phyloP scores from a whole-genome alignment of 108 stramenopile species.

The Nitzschia palea region DNA sequence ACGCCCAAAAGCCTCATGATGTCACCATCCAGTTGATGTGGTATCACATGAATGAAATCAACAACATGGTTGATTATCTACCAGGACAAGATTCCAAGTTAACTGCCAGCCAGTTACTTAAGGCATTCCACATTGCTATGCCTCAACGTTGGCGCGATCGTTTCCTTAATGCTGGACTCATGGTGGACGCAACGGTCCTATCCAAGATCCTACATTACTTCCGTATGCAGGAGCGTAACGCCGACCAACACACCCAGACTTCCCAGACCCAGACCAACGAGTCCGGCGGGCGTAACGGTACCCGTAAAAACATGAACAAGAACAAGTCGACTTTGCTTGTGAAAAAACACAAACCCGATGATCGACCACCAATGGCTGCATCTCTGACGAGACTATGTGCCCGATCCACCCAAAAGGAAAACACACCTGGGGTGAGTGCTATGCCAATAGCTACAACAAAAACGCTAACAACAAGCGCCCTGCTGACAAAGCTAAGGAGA shows the following conservation, averaged over 20 bases:
- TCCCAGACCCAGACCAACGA: background rate
- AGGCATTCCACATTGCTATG: background rate
- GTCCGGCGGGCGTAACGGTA: background rate
- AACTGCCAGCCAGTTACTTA: background rate
- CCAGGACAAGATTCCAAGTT: background rate
- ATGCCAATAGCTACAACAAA: background rate
- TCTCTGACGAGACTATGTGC: background rate
- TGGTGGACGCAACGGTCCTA: background rate
- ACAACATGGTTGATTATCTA: background rate
- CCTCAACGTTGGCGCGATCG: background rate
- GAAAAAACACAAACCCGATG: no score
- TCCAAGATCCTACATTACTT: background rate
- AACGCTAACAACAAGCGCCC: background rate
- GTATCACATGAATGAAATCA: background rate
- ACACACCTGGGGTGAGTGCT: slow-evolving; percentile 3
- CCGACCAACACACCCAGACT: background rate
- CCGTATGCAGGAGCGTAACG: background rate
- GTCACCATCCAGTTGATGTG: background rate
- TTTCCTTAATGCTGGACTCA: no score
- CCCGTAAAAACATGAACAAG: background rate
- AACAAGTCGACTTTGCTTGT: background rate
- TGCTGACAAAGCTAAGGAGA: background rate
- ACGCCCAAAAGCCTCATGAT: background rate
- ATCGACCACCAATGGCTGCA: background rate
- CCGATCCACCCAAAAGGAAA: background rate